A percentile compares a stretch with the other conserved stretches of the same genome.
Evolutionary conservation across 306 rosid genomes (phyloP).

Genomic region (Medicago arabica): DNA sequence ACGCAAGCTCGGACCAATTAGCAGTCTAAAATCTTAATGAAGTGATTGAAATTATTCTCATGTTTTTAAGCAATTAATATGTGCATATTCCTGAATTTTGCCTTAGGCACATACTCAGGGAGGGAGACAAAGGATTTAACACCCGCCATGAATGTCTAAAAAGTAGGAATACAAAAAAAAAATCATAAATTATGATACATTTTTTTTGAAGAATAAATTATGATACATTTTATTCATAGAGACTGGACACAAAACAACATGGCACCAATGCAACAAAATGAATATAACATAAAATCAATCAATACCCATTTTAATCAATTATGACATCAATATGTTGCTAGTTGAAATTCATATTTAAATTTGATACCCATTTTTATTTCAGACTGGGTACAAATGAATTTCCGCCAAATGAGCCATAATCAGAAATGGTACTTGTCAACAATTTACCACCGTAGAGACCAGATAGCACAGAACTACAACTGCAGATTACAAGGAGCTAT

Average conservation of each 20-base stretch:
- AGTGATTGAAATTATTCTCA: not conserved
- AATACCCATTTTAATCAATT: not conserved
- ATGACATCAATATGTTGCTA: not conserved
- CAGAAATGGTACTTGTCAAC: conserved; percentile 44
- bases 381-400: not conserved
- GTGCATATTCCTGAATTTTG: not conserved
- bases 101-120: not conserved
- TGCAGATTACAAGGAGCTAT: not conserved
- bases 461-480: conserved; percentile 1
- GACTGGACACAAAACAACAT: not conserved
- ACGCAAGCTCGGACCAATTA: conserved; percentile 17
- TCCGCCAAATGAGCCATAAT: not conserved
- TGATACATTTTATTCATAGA: not conserved
- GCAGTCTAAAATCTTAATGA: not conserved
- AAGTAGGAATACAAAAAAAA: too few relatives aligned
- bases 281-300: not conserved
- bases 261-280: not conserved
- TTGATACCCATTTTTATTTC: too few relatives aligned
- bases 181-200: too few relatives aligned
- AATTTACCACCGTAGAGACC: not conserved
- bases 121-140: not conserved
- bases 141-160: not conserved
- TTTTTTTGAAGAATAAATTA: too few relatives aligned
- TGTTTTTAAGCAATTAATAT: not conserved
- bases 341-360: too few relatives aligned